phyloP scores from a whole-genome alignment of 257 asterid species.

The Osmanthus fragrans region DNA sequence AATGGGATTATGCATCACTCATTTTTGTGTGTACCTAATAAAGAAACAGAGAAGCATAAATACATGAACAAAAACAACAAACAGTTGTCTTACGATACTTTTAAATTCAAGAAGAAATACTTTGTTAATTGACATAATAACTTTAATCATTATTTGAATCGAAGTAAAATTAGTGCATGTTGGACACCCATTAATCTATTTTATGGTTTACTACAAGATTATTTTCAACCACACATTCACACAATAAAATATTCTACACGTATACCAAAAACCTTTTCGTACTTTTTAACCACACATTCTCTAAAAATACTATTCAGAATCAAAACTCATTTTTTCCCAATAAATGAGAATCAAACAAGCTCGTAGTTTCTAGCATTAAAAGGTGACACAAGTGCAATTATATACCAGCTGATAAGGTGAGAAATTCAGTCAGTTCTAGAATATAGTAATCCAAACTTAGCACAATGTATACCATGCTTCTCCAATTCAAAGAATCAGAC shows the following conservation, averaged over 20 bases:
- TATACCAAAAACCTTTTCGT: too few relatives aligned
- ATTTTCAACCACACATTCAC: too few relatives aligned
- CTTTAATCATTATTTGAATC: not conserved
- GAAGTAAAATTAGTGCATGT: not conserved
- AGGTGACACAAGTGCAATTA: not conserved
- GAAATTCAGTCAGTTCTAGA: slow-evolving; percentile 13
- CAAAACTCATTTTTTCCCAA: too few relatives aligned
- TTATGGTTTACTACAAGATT: too few relatives aligned
- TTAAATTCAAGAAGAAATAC: not conserved
- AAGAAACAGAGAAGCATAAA: slow-evolving; percentile 14
- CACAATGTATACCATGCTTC: slow-evolving; percentile 1
- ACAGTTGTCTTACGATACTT: not conserved
- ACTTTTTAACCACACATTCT: too few relatives aligned
- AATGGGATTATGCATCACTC: not conserved
- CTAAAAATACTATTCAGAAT: too few relatives aligned
- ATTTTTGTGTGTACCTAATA: not conserved
- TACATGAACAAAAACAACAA: not conserved
- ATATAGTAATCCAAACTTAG: not conserved
- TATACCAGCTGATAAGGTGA: not conserved
- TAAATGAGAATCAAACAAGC: too few relatives aligned
- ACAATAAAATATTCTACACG: too few relatives aligned
- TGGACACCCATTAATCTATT: too few relatives aligned
- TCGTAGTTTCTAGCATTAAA: not conserved
- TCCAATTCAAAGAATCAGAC: slow-evolving; percentile 3
- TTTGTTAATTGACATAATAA: not conserved